These are phyloP conservation scores for Incumbomyces lentus DNA, from an alignment of 2,329 filamentous ascomycete species.

Conservation along the genomic window DNA sequence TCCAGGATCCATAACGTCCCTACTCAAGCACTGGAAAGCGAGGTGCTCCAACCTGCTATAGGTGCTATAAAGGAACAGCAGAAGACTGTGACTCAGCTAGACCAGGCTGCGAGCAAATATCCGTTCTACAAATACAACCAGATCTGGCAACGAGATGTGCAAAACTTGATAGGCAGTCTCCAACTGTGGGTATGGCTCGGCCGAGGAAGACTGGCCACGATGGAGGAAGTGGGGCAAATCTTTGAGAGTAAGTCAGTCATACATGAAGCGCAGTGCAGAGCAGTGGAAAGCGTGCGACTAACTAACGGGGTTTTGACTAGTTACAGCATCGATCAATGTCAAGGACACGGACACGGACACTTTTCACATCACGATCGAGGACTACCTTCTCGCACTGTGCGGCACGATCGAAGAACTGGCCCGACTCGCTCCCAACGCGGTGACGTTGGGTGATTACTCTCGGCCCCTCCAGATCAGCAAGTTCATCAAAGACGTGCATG, in stretches of 20 bases:
- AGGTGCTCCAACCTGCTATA: slow-evolving; percentile 60
- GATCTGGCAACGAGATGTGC: slow-evolving; percentile 74
- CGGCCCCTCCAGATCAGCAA: slow-evolving; percentile 78
- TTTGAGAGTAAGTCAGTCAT: slow-evolving; percentile 52
- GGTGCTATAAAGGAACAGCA: slow-evolving; percentile 61
- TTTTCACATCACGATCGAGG: slow-evolving; percentile 94
- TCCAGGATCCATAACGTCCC: slow-evolving; percentile 85
- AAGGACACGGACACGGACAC: slow-evolving; percentile 64
- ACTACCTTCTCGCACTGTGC: slow-evolving; percentile 85
- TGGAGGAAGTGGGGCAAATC: slow-evolving; percentile 74
- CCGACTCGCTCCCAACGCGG: slow-evolving; percentile 77
- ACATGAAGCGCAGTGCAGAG: not conserved
- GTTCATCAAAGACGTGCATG: slow-evolving; percentile 91
- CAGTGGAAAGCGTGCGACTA: no score
- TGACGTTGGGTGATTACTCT: slow-evolving; percentile 79
- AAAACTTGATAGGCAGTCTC: slow-evolving; percentile 76
- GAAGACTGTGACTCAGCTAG: slow-evolving; percentile 59
- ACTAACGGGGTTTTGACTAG: not conserved
- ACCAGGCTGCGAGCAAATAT: slow-evolving; percentile 64
- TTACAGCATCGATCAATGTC: slow-evolving; percentile 79
- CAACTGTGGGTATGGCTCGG: slow-evolving; percentile 43
- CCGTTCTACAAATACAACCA: slow-evolving; percentile 98
- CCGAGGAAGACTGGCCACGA: slow-evolving; percentile 63
- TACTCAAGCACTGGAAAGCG: slow-evolving; percentile 50
- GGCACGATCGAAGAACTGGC: slow-evolving; percentile 80